phyloP scores from a whole-genome alignment of 305 asterid genomes.

The Fraxinus platypoda region DNA sequence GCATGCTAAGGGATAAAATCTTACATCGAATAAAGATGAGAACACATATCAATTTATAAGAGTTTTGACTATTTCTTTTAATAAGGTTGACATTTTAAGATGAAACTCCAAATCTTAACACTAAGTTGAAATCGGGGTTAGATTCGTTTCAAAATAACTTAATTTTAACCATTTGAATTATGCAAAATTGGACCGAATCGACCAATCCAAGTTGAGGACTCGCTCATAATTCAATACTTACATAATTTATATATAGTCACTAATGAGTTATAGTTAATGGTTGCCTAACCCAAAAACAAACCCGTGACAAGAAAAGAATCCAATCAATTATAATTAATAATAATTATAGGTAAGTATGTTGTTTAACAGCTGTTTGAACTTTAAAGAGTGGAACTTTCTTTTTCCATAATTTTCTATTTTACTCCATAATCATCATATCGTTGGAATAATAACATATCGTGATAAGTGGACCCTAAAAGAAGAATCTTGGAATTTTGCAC shows the following conservation, averaged over 20 bases:
- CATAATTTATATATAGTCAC: not conserved
- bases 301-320: not conserved
- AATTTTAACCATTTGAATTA: too few relatives aligned
- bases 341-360: constrained; percentile 25
- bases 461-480: not conserved
- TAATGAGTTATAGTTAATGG: not conserved
- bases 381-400: constrained; percentile 17
- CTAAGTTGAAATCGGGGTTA: not conserved
- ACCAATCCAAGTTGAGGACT: not conserved
- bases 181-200: not conserved
- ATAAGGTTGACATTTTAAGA: too few relatives aligned
- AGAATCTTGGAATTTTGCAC: not conserved
- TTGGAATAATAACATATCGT: not conserved
- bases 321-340: not conserved
- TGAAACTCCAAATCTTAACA: too few relatives aligned
- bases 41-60: too few relatives aligned
- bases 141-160: not conserved
- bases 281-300: not conserved
- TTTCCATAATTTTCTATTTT: not conserved
- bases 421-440: not conserved
- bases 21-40: too few relatives aligned
- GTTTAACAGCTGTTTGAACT: constrained; percentile 37
- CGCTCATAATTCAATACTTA: not conserved
- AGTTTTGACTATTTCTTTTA: too few relatives aligned
- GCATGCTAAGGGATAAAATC: too few relatives aligned